A percentile compares a stretch with the other conserved stretches of the same genome.
Conservation (phyloP, 179 eudicot genomes). For the Camellia oleifera region DNA sequence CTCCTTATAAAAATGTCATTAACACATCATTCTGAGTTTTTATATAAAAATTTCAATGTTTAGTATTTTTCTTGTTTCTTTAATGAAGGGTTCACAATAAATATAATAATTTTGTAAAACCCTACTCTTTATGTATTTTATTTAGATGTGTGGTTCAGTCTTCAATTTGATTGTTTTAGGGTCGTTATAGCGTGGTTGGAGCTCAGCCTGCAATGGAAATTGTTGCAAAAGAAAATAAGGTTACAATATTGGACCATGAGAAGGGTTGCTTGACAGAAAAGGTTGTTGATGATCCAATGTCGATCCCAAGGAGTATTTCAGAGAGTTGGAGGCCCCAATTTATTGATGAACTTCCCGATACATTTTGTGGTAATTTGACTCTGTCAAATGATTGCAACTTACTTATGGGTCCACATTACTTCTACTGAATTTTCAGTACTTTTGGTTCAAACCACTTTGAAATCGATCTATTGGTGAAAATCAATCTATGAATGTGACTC, state of each 20-base stretch:
- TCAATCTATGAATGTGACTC: too few species aligned
- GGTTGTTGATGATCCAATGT: slow-evolving; percentile 83
- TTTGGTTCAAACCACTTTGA: not conserved
- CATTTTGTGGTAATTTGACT: slow-evolving; percentile 70
- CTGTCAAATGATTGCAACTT: not conserved
- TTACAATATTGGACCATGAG: slow-evolving; percentile 76
- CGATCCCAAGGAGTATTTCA: slow-evolving; percentile 68
- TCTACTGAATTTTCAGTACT: not conserved
- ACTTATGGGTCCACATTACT: not conserved
- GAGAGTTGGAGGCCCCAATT: slow-evolving; percentile 79
- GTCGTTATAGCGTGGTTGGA: slow-evolving; percentile 92
- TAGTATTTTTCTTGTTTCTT: too few species aligned
- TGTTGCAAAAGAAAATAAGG: slow-evolving; percentile 73
- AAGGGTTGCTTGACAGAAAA: slow-evolving; percentile 56
- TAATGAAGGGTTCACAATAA: too few species aligned
- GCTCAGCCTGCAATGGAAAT: slow-evolving; percentile 90
- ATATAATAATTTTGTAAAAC: too few species aligned
- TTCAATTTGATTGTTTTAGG: slow-evolving; percentile 35
- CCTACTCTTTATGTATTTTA: too few species aligned
- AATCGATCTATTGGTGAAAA: too few species aligned
- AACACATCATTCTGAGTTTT: too few species aligned
- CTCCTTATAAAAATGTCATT: too few species aligned
- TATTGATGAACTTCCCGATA: slow-evolving; percentile 81
- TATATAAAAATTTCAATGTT: too few species aligned
- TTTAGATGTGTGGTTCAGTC: slow-evolving; percentile 1